Percentiles rank a stretch among this genome's conserved stretches.
These are phyloP conservation scores for Hypoxylon sp. DNA, from an alignment of 2,329 filamentous ascomycete genomes.

Conservation along the genomic window DNA sequence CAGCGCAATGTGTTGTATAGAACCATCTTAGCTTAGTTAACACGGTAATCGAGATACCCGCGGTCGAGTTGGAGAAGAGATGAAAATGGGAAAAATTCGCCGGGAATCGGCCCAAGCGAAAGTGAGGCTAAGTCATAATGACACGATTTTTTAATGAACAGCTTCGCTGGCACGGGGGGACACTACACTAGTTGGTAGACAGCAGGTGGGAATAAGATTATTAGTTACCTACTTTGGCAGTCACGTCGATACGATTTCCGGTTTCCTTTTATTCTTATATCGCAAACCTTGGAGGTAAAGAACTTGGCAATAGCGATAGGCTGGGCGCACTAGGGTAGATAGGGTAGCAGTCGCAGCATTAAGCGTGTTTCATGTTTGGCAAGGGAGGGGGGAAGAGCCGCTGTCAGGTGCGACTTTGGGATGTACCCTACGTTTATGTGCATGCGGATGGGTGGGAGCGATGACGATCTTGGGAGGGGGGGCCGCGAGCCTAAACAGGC, in stretches of 20 bases:
- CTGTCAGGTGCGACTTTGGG: constrained; percentile 22
- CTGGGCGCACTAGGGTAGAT: constrained; percentile 34
- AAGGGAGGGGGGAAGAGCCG: constrained; percentile 34
- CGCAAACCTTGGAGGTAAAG: constrained; percentile 8
- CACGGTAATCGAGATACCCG: constrained; percentile 29
- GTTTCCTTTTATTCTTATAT: constrained; percentile 27
- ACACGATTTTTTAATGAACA: constrained; percentile 37
- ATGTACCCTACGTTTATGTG: constrained; percentile 25
- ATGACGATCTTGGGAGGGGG: constrained; percentile 13
- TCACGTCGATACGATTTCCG: constrained; percentile 29
- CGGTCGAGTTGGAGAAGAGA: constrained; percentile 9
- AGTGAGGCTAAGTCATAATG: constrained; percentile 35
- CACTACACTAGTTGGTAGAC: constrained; percentile 20
- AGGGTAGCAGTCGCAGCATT: constrained; percentile 43
- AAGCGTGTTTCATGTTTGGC: constrained; percentile 51
- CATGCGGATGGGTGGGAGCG: constrained; percentile 15
- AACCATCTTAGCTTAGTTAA: constrained; percentile 4
- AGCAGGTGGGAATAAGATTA: constrained; percentile 27
- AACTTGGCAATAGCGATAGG: constrained; percentile 17
- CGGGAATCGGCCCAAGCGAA: constrained; percentile 3
- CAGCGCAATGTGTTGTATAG: constrained; percentile 5
- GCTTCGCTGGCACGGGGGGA: constrained; percentile 12
- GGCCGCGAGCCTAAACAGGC: constrained; percentile 16
- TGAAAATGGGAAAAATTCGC: neutral
- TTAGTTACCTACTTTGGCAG: constrained; percentile 36